These are phyloP conservation scores for Serendipita sp. DNA, from an alignment of 1,284 basidiomycete genomes.

Conservation along the genomic window DNA sequence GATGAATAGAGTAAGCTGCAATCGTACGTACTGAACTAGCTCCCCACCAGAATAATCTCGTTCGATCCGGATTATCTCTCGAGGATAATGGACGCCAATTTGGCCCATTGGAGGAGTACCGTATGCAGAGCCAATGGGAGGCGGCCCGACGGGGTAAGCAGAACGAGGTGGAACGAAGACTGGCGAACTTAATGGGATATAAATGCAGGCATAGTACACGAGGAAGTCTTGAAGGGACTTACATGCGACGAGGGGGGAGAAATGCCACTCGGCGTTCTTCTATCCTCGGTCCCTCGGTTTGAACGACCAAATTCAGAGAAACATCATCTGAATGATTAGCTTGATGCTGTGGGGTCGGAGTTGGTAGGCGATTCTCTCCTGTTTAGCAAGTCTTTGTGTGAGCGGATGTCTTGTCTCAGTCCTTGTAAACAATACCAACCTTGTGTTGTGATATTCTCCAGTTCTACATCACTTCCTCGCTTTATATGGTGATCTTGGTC, in stretches of 20 bases:
- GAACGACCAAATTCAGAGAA: background rate
- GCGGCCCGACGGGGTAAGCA: slow-evolving; percentile 71
- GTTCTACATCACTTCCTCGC: too few relatives aligned
- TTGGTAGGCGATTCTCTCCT: background rate
- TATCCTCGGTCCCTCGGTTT: background rate
- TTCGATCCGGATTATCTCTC: slow-evolving; percentile 71
- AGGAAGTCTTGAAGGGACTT: background rate
- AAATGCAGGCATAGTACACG: background rate
- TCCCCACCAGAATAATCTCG: slow-evolving; percentile 73
- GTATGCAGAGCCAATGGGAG: slow-evolving; percentile 55
- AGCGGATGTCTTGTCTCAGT: too few relatives aligned
- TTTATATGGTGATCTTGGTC: too few relatives aligned
- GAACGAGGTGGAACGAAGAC: slow-evolving; percentile 37
- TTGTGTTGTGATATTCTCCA: too few relatives aligned
- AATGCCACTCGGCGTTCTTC: background rate
- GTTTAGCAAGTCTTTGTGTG: too few relatives aligned
- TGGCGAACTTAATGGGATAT: background rate
- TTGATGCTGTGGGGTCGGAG: background rate
- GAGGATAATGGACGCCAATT: slow-evolving; percentile 68
- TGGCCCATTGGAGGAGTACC: slow-evolving; percentile 63
- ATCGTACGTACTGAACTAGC: slow-evolving; percentile 37
- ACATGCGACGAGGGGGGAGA: background rate
- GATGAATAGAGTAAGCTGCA: background rate
- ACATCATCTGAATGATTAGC: background rate
- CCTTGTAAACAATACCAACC: too few relatives aligned